Evolutionary conservation across 2,329 filamentous ascomycete genomes (phyloP), one percentile per base, ranked within the genome.

Genomic region (Pseudocercospora macadamiae): DNA sequence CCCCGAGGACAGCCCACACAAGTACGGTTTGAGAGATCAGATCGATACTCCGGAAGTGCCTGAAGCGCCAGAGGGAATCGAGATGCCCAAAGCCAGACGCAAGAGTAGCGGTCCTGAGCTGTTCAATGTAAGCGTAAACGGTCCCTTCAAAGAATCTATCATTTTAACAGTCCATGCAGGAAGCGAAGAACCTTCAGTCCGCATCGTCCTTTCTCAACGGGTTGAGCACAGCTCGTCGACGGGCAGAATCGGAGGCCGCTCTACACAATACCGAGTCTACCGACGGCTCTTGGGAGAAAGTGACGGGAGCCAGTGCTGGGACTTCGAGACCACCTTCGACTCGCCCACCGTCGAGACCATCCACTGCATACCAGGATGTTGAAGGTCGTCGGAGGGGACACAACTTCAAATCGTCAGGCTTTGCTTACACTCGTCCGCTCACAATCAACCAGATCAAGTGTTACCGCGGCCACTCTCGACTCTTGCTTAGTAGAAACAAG

Each of bases 1-100:
- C 12, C 69, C 70, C 42, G 70, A 72, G 60, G 71, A 73, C 53
- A 72, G 70, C 49, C 71, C 71, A 16, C 71, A 73, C 60, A 72
- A 73, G 61, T 73, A 73, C 57, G 71, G 71, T 23, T 51, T 73
- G 58, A 60, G 65, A 59, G 70, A 73, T 57, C 61, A 65, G 52
- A 68, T 71, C 61, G 68, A 71, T 39, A 71, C 69, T 8, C 70
- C 70, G 10, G 67, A 71, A 42, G 51, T 64, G 34, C 65, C 69
- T 23, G 60, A 63, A 36, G 59, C 34, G 19, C 44, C 64, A 5
- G 55, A 64, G 23, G 60, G 69, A 2, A 60, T 67, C 25, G 61
- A 60, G 44, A 39, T 66, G 2, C 55, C 62, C 5, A 70, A 65
- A 42, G 68, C 70, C 23, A 58, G 66, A 34, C 68, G 71, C 21